Evolutionary conservation across 768 basidiomycete species (phyloP).

Genomic region (Mycena belliarum): DNA sequence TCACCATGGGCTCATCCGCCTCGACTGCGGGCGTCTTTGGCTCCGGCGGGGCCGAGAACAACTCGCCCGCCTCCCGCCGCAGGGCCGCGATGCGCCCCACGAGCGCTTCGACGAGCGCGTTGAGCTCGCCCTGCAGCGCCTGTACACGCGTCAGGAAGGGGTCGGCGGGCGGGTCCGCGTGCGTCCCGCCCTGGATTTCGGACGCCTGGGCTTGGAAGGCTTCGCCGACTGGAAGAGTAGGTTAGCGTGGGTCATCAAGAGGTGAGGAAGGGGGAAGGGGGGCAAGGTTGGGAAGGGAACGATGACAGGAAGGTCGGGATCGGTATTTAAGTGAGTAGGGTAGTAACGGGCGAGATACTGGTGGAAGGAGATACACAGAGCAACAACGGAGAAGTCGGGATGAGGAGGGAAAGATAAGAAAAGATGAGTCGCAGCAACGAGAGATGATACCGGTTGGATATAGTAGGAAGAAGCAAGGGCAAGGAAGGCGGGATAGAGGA

Average conservation of each 20-base stretch:
- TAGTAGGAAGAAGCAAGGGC: too few species aligned
- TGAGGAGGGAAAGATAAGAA: background rate
- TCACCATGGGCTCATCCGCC: too few species aligned
- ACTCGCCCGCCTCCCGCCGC: background rate
- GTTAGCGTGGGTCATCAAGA: too few species aligned
- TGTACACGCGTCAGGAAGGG: conserved; percentile 27
- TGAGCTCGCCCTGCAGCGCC: conserved; percentile 1
- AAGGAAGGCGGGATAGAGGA: too few species aligned
- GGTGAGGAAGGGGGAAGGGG: too few species aligned
- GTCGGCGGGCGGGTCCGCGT: conserved; percentile 42
- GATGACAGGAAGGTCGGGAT: too few species aligned
- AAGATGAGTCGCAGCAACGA: too few species aligned
- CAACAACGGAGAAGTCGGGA: background rate
- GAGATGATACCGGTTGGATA: too few species aligned
- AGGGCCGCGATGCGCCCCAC: background rate
- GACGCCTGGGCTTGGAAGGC: conserved; percentile 18
- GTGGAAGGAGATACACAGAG: too few species aligned
- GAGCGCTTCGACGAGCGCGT: background rate
- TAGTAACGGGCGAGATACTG: too few species aligned
- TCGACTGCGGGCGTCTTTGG: conserved; percentile 24
- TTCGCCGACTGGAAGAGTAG: conserved; percentile 6
- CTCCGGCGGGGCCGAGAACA: conserved; percentile 4
- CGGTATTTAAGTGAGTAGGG: too few species aligned
- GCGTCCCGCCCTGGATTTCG: conserved; percentile 48
- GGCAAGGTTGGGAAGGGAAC: too few species aligned